A percentile compares a stretch with the other conserved stretches of the same genome.
Conservation (phyloP, 2,329 filamentous ascomycete genomes). For the Thelonectria discophora region DNA sequence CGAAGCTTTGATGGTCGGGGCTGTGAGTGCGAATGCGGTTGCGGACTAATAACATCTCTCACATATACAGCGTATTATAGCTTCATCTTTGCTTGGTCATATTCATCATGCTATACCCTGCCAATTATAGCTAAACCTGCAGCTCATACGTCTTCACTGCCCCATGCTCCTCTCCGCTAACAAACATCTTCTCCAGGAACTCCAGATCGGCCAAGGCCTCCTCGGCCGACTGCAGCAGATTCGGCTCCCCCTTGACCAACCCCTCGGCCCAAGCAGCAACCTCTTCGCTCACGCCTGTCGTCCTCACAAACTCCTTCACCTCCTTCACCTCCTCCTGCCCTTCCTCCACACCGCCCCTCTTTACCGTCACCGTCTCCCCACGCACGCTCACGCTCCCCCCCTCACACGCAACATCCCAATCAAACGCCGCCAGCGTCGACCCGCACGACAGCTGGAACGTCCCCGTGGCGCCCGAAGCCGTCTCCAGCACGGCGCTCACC, state of each 20-base stretch:
- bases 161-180: constrained; percentile 56
- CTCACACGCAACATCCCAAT: constrained; percentile 67
- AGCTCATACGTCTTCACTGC: constrained; percentile 51
- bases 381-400: constrained; percentile 61
- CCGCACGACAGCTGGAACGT: constrained; percentile 67
- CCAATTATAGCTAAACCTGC: constrained; percentile 39
- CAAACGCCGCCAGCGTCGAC: constrained; percentile 60
- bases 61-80: too few species aligned
- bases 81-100: too few species aligned
- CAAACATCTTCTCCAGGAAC: constrained; percentile 62
- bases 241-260: constrained; percentile 56
- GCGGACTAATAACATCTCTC: too few species aligned
- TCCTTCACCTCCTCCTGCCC: constrained; percentile 48
- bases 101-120: too few species aligned
- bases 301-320: constrained; percentile 57
- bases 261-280: constrained; percentile 68
- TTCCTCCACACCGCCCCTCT: too few species aligned
- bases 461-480: constrained; percentile 63
- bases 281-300: constrained; percentile 66
- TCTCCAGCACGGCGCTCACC: constrained; percentile 65
- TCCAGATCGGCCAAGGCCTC: constrained; percentile 70
- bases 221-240: constrained; percentile 63
- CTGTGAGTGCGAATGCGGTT: too few species aligned
- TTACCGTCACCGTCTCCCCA: constrained; percentile 55
- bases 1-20: constrained; percentile 14